A percentile compares a stretch with the other conserved stretches of the same genome.
phyloP scores from a whole-genome alignment of 2,329 filamentous ascomycete genomes.

The Neophaeococcomyces mojaviensis region DNA sequence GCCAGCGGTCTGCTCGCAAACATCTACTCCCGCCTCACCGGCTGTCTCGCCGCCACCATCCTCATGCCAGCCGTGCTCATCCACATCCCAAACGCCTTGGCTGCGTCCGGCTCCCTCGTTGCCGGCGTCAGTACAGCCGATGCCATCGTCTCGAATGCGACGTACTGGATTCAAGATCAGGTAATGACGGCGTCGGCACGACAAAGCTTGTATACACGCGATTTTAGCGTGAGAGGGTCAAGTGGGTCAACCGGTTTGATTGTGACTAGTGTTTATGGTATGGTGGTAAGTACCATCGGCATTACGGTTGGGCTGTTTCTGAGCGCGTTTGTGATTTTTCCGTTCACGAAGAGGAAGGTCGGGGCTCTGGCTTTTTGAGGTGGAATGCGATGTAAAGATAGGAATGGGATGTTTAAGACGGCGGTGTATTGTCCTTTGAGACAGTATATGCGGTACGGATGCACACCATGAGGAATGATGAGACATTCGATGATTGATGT shows the following conservation, averaged over 20 bases:
- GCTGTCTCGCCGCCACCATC: constrained; percentile 72
- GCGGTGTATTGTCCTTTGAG: too few species aligned
- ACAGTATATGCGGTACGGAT: too few species aligned
- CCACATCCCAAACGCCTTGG: constrained; percentile 53
- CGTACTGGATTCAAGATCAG: not conserved
- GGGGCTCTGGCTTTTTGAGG: too few species aligned
- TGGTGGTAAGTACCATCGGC: constrained; percentile 49
- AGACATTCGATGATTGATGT: too few species aligned
- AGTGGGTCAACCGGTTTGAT: constrained; percentile 6
- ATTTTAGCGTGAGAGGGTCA: not conserved
- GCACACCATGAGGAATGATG: too few species aligned
- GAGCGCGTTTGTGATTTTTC: constrained; percentile 44
- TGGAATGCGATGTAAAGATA: too few species aligned
- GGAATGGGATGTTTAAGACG: too few species aligned
- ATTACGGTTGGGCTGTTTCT: constrained; percentile 47
- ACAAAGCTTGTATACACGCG: not conserved
- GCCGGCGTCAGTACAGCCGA: constrained; percentile 2
- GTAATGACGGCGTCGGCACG: not conserved
- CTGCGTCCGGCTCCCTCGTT: constrained; percentile 40
- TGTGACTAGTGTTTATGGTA: constrained; percentile 22
- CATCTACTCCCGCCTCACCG: constrained; percentile 61
- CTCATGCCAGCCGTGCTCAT: constrained; percentile 82
- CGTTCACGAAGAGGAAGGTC: constrained; percentile 43
- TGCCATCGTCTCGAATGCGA: constrained; percentile 4
- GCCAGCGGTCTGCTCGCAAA: constrained; percentile 71